Evolutionary conservation across 2,329 filamentous ascomycete species (phyloP).

Genomic region (Fusarium kyushuense): DNA sequence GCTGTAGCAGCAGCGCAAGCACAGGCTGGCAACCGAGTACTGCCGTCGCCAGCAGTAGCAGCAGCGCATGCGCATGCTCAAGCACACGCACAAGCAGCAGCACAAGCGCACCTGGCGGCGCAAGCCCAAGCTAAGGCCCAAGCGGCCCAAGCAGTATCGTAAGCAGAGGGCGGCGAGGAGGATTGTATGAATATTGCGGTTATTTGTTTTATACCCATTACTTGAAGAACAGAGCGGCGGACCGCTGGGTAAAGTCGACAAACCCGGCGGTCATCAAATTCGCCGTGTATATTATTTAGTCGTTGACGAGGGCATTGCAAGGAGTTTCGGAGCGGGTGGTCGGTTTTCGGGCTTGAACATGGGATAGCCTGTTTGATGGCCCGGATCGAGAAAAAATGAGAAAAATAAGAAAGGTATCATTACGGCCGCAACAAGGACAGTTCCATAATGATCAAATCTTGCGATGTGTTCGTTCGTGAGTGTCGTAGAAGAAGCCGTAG

Average conservation of each 20-base stretch:
- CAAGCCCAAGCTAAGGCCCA: constrained; percentile 43
- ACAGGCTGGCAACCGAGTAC: constrained; percentile 41
- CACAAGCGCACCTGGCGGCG: constrained; percentile 46
- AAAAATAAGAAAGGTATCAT: constrained; percentile 42
- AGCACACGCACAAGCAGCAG: constrained; percentile 48
- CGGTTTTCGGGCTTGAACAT: constrained; percentile 45
- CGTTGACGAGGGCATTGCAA: constrained; percentile 51
- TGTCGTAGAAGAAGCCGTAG: not conserved
- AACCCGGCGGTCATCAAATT: constrained; percentile 2
- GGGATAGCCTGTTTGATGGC: constrained; percentile 42
- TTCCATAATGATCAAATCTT: not conserved
- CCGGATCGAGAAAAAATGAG: constrained; percentile 43
- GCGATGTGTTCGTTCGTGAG: constrained; percentile 10
- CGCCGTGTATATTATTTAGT: constrained; percentile 46
- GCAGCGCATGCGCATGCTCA: constrained; percentile 47
- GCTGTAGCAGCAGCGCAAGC: constrained; percentile 42
- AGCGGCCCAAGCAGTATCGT: constrained; percentile 40
- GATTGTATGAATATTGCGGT: constrained; percentile 46
- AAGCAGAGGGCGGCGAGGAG: constrained; percentile 6
- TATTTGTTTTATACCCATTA: constrained; percentile 49
- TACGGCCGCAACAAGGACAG: constrained; percentile 27
- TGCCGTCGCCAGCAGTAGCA: constrained; percentile 45
- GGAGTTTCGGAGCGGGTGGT: constrained; percentile 54
- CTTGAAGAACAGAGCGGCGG: constrained; percentile 28
- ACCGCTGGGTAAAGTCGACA: constrained; percentile 22